Base-by-base conservation (phyloP, 495 filamentous ascomycete species). In the Stereocaulon alpinum region DNA sequence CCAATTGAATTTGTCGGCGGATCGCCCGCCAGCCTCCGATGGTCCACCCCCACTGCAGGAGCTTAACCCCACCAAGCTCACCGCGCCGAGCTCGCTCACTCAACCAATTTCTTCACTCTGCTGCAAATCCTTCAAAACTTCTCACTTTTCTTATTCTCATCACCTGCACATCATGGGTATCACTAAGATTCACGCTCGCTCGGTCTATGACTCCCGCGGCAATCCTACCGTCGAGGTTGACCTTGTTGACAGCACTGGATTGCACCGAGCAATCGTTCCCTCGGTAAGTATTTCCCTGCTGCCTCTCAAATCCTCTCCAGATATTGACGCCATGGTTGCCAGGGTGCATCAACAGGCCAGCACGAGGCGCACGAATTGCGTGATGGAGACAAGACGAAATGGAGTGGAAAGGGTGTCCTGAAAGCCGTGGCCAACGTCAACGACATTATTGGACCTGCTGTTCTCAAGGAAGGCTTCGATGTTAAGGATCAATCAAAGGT, bases 351-450 rank as follows among this genome's bases (percentile, higher is more conserved):
- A 50, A 65, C 65, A 94, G 91, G 93, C 68, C 90, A 95, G 74
- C 90, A 97, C 77, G 94, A 99, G 80, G 94, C 94, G 69, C 86
- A 86, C 73, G 94, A 99, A 80, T 90, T 99, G 74, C 93, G 94
- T 72, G 94, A 99, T 73, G 92, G 91, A 71, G 93, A 97, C 80
- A 96, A 96, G 84, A 77, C 81, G 74, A 88, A 93, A 75, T 99
- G 94, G 93, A 84, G 71, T 68, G 94, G 94, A 71, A 81, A 81
- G 55, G 83, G 82, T 77, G 94, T 99, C 65, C 82, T 85, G 69
- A 90, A 96, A 80, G 94, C 94, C 64, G 93, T 99, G 59, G 77
- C 83, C 71, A 97, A 97, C 72, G 94, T 99, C 72, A 99, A 99
- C 82, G 82, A 86, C 61, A 74, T 81, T 72, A 96, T 99, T 73